Conservation (phyloP, 345 rosid genomes). For the Garcia nutans region DNA sequence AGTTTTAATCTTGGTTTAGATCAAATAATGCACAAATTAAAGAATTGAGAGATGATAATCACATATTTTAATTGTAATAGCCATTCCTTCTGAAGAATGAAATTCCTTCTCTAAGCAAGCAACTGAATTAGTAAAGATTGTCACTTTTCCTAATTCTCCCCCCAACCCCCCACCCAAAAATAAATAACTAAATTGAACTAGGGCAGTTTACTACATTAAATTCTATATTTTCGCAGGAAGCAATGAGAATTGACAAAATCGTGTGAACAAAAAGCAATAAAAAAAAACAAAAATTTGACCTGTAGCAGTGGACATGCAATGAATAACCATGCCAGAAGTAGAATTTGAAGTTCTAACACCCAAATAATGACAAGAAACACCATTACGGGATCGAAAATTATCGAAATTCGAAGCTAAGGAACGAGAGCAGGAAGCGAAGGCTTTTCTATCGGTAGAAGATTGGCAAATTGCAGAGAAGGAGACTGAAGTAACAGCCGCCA, state of each 20-base stretch:
- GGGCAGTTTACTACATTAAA: neutral
- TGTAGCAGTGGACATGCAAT: constrained; percentile 58
- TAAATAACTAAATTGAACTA: too few species aligned
- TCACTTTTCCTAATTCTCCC: neutral
- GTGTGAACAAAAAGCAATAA: neutral
- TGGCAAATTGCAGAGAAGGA: constrained; percentile 68
- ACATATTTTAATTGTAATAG: neutral
- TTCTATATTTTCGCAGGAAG: neutral
- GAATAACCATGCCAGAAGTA: constrained; percentile 48
- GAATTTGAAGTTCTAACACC: constrained; percentile 41
- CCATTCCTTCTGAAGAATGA: neutral
- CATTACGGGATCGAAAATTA: constrained; percentile 39
- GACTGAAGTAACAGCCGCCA: constrained; percentile 70
- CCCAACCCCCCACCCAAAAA: neutral
- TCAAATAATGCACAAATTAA: neutral
- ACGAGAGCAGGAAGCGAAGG: constrained; percentile 35
- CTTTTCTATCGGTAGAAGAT: constrained; percentile 37
- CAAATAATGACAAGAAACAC: constrained; percentile 34
- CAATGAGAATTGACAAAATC: neutral
- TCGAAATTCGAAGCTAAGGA: constrained; percentile 41
- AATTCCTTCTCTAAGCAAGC: neutral
- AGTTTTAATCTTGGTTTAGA: neutral
- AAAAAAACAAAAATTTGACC: constrained; percentile 36
- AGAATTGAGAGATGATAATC: neutral
- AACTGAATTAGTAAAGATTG: neutral